Evolutionary conservation across 1,284 basidiomycete genomes (phyloP).

Genomic region (Tausonia pullulans): DNA sequence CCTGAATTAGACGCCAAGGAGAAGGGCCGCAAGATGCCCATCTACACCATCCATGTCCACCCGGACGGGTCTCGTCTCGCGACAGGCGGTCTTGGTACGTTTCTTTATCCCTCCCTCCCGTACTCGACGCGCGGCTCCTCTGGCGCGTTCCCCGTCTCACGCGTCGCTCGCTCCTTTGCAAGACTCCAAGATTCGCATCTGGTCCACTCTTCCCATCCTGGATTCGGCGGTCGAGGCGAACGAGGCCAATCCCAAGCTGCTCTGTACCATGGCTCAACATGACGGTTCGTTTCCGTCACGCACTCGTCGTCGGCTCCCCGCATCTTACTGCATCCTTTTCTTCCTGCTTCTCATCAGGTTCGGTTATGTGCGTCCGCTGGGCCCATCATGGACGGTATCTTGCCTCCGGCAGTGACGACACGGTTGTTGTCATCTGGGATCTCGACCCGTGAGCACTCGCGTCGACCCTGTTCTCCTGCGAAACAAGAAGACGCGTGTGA

Average conservation of each 20-base stretch:
- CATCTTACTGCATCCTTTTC: not conserved
- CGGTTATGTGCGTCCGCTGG: conserved; percentile 91
- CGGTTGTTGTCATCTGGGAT: conserved; percentile 94
- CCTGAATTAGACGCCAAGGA: conserved; percentile 21
- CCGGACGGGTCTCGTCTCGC: conserved; percentile 93
- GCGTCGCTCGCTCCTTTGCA: conserved; percentile 5
- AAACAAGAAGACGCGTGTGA: no score
- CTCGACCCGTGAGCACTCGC: conserved; percentile 69
- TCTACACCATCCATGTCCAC: conserved; percentile 87
- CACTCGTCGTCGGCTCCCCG: not conserved
- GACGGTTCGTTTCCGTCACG: conserved; percentile 43
- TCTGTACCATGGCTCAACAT: conserved; percentile 87
- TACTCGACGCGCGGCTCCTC: not conserved
- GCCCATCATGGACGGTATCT: conserved; percentile 87
- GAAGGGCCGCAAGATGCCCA: conserved; percentile 62
- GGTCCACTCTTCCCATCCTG: conserved; percentile 89
- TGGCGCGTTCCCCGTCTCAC: not conserved
- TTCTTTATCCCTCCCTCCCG: not conserved
- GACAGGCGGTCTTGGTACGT: conserved; percentile 67
- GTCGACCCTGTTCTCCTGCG: not conserved
- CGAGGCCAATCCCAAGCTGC: conserved; percentile 65
- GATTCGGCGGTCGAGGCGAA: conserved; percentile 58
- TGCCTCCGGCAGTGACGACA: conserved; percentile 93
- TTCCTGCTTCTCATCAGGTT: conserved; percentile 38
- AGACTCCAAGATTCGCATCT: conserved; percentile 92